Percentiles rank a stretch among this genome's conserved stretches.
phyloP scores from a whole-genome alignment of 2,329 filamentous ascomycete genomes.

The Stemphylium beticola region DNA sequence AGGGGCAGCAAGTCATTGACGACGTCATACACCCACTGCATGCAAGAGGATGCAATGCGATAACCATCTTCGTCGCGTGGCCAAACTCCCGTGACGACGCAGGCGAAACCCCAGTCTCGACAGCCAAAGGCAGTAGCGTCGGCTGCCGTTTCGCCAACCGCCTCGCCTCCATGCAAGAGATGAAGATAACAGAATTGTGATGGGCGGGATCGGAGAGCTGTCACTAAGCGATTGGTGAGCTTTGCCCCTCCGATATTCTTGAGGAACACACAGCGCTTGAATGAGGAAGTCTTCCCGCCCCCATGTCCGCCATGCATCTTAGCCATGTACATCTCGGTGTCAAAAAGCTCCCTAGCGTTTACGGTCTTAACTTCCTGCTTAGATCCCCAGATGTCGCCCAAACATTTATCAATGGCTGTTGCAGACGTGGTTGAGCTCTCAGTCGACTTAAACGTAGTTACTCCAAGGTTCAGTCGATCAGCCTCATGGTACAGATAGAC shows the following conservation, averaged over 20 bases:
- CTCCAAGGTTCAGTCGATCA: conserved; percentile 57
- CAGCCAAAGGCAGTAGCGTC: conserved; percentile 66
- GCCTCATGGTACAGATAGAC: conserved; percentile 62
- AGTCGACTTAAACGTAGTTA: conserved; percentile 56
- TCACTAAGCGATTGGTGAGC: conserved; percentile 50
- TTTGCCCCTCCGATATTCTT: conserved; percentile 52
- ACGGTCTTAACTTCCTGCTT: conserved; percentile 47
- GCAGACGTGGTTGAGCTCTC: conserved; percentile 8
- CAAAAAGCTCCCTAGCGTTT: conserved; percentile 61
- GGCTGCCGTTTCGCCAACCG: conserved; percentile 52
- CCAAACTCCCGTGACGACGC: conserved; percentile 69
- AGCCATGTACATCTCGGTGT: conserved; percentile 67
- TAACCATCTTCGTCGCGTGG: conserved; percentile 59
- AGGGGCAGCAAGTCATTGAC: conserved; percentile 56
- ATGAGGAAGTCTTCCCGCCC: conserved; percentile 65
- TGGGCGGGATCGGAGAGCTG: conserved; percentile 58
- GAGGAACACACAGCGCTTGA: conserved; percentile 69
- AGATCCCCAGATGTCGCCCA: conserved; percentile 33
- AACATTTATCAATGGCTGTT: neutral
- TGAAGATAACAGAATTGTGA: conserved; percentile 66
- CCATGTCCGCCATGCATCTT: conserved; percentile 65
- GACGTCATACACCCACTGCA: conserved; percentile 65
- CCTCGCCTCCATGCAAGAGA: conserved; percentile 66
- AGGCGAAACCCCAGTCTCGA: conserved; percentile 69
- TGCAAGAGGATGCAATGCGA: conserved; percentile 44